A percentile compares a stretch with the other conserved stretches of the same genome.
phyloP scores from a whole-genome alignment of 306 rosid species.

The Vachellia collinsii region DNA sequence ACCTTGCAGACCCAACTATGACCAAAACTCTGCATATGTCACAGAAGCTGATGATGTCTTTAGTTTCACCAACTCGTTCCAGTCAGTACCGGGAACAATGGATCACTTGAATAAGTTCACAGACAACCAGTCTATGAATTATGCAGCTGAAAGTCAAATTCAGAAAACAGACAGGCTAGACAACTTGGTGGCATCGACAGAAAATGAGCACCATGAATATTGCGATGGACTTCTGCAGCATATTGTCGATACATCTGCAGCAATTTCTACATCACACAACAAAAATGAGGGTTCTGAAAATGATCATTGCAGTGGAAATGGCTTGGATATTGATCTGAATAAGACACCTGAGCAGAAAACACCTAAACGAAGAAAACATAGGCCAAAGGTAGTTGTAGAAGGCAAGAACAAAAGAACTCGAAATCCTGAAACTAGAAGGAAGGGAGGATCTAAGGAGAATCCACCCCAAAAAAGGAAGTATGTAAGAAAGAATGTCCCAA shows the following conservation, averaged over 20 bases:
- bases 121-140: slow-evolving; percentile 38
- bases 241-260: slow-evolving; percentile 68
- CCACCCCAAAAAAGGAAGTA: slow-evolving; percentile 64
- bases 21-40: slow-evolving; percentile 47
- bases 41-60: slow-evolving; percentile 44
- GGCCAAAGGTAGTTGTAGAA: slow-evolving; percentile 87
- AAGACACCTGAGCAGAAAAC: slow-evolving; percentile 77
- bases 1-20: slow-evolving; percentile 42
- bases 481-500: slow-evolving; percentile 36
- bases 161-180: slow-evolving; percentile 51
- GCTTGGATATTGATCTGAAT: slow-evolving; percentile 62
- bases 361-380: slow-evolving; percentile 74
- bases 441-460: slow-evolving; percentile 44
- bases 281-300: slow-evolving; percentile 47
- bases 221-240: slow-evolving; percentile 60
- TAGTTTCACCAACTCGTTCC: slow-evolving; percentile 44
- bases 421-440: slow-evolving; percentile 50
- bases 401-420: slow-evolving; percentile 62
- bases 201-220: slow-evolving; percentile 51
- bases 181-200: slow-evolving; percentile 38
- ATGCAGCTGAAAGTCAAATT: slow-evolving; percentile 52
- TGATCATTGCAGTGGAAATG: slow-evolving; percentile 43
- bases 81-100: slow-evolving; percentile 43
- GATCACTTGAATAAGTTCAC: slow-evolving; percentile 34
- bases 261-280: slow-evolving; percentile 45